Evolutionary conservation across 768 basidiomycete species (phyloP).

Genomic region (Neoboletus subvelutipes): DNA sequence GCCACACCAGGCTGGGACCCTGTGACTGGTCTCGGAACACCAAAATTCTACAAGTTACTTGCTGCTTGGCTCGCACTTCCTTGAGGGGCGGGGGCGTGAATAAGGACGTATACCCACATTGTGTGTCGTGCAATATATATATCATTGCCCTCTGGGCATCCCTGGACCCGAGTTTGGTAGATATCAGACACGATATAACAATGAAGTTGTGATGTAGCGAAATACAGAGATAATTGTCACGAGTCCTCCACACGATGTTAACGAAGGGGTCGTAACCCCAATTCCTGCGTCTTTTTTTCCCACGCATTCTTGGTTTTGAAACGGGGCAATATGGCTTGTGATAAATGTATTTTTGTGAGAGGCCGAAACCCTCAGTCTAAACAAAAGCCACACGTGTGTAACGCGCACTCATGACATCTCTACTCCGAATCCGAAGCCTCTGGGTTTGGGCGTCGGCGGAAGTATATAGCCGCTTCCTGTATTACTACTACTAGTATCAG

Average conservation of each 20-base stretch:
- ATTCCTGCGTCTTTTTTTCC: too few relatives aligned
- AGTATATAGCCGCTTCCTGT: not conserved
- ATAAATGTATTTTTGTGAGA: not conserved
- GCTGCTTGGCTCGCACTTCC: conserved; percentile 41
- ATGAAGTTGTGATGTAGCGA: too few relatives aligned
- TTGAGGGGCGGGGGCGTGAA: conserved; percentile 14
- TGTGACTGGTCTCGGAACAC: conserved; percentile 38
- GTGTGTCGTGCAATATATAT: not conserved
- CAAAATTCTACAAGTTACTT: conserved; percentile 51
- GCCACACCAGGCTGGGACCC: conserved; percentile 31
- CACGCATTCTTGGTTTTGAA: too few relatives aligned
- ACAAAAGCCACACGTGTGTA: not conserved
- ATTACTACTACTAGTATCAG: not conserved
- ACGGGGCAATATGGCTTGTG: not conserved
- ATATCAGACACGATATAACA: too few relatives aligned
- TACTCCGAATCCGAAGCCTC: not conserved
- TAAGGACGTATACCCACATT: not conserved
- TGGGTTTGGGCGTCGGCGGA: not conserved
- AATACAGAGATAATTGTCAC: too few relatives aligned
- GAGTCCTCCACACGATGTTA: too few relatives aligned
- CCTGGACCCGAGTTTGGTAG: too few relatives aligned
- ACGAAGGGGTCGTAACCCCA: too few relatives aligned
- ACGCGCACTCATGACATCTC: not conserved
- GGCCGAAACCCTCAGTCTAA: not conserved
- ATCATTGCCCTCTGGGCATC: too few relatives aligned